A percentile compares a stretch with the other conserved stretches of the same genome.
phyloP scores from a whole-genome alignment of 345 rosid genomes.

The Abelmoschus esculentus region DNA sequence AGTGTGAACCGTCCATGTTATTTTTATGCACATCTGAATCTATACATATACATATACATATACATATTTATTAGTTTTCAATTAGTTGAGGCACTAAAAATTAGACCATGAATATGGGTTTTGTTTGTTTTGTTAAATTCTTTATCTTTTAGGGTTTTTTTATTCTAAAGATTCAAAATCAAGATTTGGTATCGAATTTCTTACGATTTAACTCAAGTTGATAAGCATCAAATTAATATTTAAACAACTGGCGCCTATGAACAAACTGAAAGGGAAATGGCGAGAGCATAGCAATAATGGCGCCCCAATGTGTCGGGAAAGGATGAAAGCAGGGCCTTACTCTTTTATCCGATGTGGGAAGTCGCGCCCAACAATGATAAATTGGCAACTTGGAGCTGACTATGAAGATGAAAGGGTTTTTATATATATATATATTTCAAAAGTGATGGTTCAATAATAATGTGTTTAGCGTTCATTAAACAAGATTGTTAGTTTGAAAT shows the following conservation, averaged over 20 bases:
- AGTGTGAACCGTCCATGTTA: neutral
- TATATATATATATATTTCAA: neutral
- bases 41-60: neutral
- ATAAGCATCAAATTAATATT: neutral
- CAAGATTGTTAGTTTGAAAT: neutral
- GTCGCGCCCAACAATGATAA: neutral
- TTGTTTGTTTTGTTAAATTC: neutral
- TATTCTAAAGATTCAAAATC: neutral
- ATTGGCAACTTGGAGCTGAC: neutral
- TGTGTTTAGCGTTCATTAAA: neutral
- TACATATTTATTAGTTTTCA: too few species aligned
- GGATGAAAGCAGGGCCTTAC: slow-evolving; percentile 8
- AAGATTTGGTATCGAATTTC: neutral
- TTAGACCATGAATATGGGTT: neutral
- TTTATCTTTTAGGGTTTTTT: neutral
- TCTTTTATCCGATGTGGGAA: slow-evolving; percentile 20
- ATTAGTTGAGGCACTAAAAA: neutral
- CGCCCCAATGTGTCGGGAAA: slow-evolving; percentile 30
- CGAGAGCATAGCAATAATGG: slow-evolving; percentile 26
- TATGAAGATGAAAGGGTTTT: neutral
- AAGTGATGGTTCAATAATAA: neutral
- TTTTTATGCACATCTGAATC: neutral
- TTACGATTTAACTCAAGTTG: neutral
- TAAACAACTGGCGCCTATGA: neutral
- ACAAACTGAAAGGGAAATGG: slow-evolving; percentile 26